Evolutionary conservation across 768 basidiomycete species (phyloP), one percentile per base, ranked within the genome.

Genomic region (Cystofilobasidium capitatum): DNA sequence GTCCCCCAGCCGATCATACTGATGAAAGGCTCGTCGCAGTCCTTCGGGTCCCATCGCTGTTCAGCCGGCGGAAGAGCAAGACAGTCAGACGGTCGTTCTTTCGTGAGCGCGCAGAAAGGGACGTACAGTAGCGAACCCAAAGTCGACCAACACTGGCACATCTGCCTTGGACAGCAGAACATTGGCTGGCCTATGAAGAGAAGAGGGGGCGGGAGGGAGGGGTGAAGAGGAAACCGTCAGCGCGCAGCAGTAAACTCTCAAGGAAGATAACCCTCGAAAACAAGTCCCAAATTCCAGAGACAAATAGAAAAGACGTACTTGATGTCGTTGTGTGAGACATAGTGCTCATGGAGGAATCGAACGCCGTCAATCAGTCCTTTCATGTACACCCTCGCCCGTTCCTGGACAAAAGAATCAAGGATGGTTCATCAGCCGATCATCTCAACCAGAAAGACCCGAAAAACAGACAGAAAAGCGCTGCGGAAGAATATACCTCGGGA

Each of bases 71-170:
- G 36, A 47, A 33, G 51, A 8, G 29, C 17, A 42, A 10, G 22
- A 22, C 20, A 24, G 29, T 29, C 36, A 65, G 64, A 12, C 39
- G 24, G 42, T n/a, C 1, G 12, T 10, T 17, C 16, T 0, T 31
- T 9, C 35, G 42, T 35, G 36, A 57, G 13, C 13, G 31, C 17
- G 20, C 17, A 33, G 36, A 6, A 26, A 40, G 39, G 2, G 1
- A 29, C 92, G 92, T 71, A 84, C 84, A 73, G 94, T 89, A 1
- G 94, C 91, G 72, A 98, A 99, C 1, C 96, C 94, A 73, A 96
- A 99, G 77, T 98, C 96, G 42, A 96, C 88, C 4, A 98, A 83
- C 3, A 96, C 88, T 0, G 91, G 90, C 1, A 74, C 59, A 72
- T 86, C 86, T 71, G 85, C 81, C 64, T 79, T 77, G 0, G 88